Percentiles rank a stretch among this genome's conserved stretches.
These are phyloP conservation scores for Leishmania tropica DNA, from an alignment of 208 protist species.

Conservation along the genomic window DNA sequence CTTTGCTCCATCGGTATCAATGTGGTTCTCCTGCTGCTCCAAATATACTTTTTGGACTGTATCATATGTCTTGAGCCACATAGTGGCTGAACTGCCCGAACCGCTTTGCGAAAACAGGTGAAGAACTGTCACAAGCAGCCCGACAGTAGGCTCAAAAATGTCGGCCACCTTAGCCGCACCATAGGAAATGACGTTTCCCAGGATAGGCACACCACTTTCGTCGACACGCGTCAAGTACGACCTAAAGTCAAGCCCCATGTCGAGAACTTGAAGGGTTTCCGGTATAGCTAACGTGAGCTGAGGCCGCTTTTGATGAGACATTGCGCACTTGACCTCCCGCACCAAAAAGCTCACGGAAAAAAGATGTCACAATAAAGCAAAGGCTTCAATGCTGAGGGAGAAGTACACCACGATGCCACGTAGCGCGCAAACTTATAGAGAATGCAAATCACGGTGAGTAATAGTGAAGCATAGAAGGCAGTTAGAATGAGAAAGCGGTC, in stretches of 20 bases:
- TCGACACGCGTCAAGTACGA: constrained; percentile 82
- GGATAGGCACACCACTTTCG: constrained; percentile 63
- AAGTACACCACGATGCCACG: not conserved
- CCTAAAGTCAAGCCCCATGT: constrained; percentile 89
- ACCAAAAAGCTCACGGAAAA: not conserved
- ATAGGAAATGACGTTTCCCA: constrained; percentile 86
- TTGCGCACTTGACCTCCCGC: constrained; percentile 8
- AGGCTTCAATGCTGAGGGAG: not conserved
- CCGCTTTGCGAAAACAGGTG: constrained; percentile 70
- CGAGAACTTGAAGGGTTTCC: constrained; percentile 75
- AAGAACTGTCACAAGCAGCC: constrained; percentile 80
- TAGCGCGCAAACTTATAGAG: not conserved
- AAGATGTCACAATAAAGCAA: not conserved
- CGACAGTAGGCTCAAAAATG: constrained; percentile 84
- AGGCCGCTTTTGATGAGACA: constrained; percentile 64
- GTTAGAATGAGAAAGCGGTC: not conserved
- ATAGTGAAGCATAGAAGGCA: not conserved
- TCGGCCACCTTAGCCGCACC: constrained; percentile 69
- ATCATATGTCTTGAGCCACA: constrained; percentile 81
- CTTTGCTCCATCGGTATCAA: constrained; percentile 35
- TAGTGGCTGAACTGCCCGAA: constrained; percentile 28
- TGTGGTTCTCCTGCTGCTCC: constrained; percentile 57
- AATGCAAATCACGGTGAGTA: not conserved
- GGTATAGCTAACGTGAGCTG: constrained; percentile 55
- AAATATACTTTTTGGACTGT: constrained; percentile 79